Evolutionary conservation across 1,139 yeast genomes (phyloP).

Genomic region (Debaryomyces sp.): DNA sequence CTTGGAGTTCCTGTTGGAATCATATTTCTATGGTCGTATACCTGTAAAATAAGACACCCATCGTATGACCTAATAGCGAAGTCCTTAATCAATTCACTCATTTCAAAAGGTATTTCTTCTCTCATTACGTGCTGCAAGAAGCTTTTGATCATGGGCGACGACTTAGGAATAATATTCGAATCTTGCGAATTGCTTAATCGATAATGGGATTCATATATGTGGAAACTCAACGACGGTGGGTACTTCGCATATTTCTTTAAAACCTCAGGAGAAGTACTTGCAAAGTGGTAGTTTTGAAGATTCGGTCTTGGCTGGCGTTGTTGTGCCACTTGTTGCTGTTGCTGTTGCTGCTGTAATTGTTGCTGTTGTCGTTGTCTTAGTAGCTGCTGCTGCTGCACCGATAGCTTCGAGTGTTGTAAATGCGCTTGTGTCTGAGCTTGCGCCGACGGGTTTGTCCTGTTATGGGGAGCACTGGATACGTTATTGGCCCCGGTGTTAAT

Average conservation of each 20-base stretch:
- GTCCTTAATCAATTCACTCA: constrained; percentile 86
- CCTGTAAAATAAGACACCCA: constrained; percentile 83
- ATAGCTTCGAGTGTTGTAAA: constrained; percentile 17
- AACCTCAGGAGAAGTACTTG: constrained; percentile 75
- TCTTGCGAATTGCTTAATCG: constrained; percentile 69
- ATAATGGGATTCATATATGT: constrained; percentile 87
- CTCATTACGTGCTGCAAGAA: constrained; percentile 78
- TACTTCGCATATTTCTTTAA: constrained; percentile 74
- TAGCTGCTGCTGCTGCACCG: constrained; percentile 34
- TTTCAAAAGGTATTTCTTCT: constrained; percentile 86
- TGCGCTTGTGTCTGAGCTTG: constrained; percentile 14
- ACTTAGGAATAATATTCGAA: constrained; percentile 80
- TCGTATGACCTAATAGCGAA: constrained; percentile 83
- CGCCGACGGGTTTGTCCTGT: not conserved
- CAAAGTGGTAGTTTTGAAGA: constrained; percentile 52
- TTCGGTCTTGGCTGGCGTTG: constrained; percentile 38
- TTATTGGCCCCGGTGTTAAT: constrained; percentile 6
- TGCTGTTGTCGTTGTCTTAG: constrained; percentile 40
- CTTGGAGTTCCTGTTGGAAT: constrained; percentile 14
- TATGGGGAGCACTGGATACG: constrained; percentile 1
- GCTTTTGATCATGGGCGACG: constrained; percentile 76
- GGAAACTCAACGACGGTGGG: constrained; percentile 85
- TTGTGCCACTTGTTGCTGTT: constrained; percentile 24
- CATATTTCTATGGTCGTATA: constrained; percentile 69
- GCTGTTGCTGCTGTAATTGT: constrained; percentile 30